These are phyloP conservation scores for Agaricus sinodeliciosus DNA, from an alignment of 768 basidiomycete genomes.

Conservation along the genomic window DNA sequence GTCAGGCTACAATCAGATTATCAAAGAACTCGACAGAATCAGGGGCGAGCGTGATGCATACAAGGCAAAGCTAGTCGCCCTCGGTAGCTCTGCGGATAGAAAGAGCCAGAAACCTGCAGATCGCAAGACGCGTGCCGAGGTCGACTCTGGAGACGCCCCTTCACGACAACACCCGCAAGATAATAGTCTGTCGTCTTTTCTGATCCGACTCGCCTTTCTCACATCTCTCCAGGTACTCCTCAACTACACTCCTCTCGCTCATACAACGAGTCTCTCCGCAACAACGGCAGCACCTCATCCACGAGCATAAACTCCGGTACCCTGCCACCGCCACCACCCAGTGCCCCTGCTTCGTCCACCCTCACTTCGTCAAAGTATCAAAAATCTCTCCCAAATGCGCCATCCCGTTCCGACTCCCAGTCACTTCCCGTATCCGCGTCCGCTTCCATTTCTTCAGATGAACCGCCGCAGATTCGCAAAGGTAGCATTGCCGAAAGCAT, in stretches of 20 bases:
- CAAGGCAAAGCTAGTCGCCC: constrained; percentile 38
- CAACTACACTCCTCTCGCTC: constrained; percentile 32
- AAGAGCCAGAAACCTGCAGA: constrained; percentile 24
- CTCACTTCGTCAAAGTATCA: constrained; percentile 11
- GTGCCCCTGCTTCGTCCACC: constrained; percentile 17
- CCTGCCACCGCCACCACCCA: constrained; percentile 15
- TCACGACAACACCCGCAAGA: constrained; percentile 33
- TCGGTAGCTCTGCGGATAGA: constrained; percentile 20
- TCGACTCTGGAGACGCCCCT: constrained; percentile 17
- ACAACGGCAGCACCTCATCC: constrained; percentile 16
- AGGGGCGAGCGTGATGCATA: constrained; percentile 72
- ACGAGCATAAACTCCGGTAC: constrained; percentile 11
- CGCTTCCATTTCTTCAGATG: constrained; percentile 23
- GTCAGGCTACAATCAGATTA: constrained; percentile 67
- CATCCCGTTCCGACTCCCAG: constrained; percentile 29
- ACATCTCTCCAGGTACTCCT: constrained; percentile 20
- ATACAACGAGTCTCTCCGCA: constrained; percentile 24
- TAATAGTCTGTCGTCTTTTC: constrained; percentile 23
- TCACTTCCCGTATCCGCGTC: constrained; percentile 22
- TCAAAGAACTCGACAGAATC: constrained; percentile 83
- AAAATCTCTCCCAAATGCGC: constrained; percentile 25
- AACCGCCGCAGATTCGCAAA: constrained; percentile 24
- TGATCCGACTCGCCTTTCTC: constrained; percentile 7
- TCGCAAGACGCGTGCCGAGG: constrained; percentile 21
- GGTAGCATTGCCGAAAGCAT: constrained; percentile 31